Percentiles rank a stretch among this genome's conserved stretches.
Conservation (phyloP, 2,329 filamentous ascomycete genomes). For the Botrytis paeoniae region DNA sequence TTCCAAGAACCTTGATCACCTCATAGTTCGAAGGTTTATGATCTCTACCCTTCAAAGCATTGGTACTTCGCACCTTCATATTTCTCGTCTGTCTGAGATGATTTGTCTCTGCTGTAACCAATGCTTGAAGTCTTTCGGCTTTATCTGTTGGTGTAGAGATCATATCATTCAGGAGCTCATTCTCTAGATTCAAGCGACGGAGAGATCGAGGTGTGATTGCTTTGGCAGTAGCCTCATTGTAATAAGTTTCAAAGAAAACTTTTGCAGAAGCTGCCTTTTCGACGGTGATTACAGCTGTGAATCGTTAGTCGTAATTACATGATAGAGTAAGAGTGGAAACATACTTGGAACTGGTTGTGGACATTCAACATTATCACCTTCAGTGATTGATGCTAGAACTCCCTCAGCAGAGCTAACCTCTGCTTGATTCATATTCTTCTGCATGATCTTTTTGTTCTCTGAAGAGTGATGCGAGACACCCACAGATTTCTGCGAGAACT, state of each 20-base stretch:
- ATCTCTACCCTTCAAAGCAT: conserved; percentile 42
- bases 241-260: conserved; percentile 81
- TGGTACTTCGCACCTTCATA: conserved; percentile 58
- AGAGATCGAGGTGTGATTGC: conserved; percentile 56
- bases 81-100: conserved; percentile 71
- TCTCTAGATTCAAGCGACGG: conserved; percentile 61
- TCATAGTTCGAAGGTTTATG: conserved; percentile 68
- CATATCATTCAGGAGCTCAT: conserved; percentile 54
- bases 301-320: background rate
- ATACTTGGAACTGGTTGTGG: conserved; percentile 35
- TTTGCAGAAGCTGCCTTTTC: conserved; percentile 80
- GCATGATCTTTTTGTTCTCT: conserved; percentile 31
- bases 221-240: conserved; percentile 62
- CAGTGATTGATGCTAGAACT: conserved; percentile 33
- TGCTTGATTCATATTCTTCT: conserved; percentile 23
- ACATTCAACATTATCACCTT: conserved; percentile 24
- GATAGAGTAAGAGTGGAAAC: background rate
- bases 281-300: conserved; percentile 52
- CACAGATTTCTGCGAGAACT: conserved; percentile 37
- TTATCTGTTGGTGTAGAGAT: conserved; percentile 47
- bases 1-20: conserved; percentile 76
- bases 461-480: conserved; percentile 31
- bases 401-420: conserved; percentile 30
- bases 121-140: conserved; percentile 53
- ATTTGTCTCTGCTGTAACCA: conserved; percentile 65